A percentile compares a stretch with the other conserved stretches of the same genome.
Conservation (phyloP, 2,329 filamentous ascomycete genomes). For the Penicillium sp. region DNA sequence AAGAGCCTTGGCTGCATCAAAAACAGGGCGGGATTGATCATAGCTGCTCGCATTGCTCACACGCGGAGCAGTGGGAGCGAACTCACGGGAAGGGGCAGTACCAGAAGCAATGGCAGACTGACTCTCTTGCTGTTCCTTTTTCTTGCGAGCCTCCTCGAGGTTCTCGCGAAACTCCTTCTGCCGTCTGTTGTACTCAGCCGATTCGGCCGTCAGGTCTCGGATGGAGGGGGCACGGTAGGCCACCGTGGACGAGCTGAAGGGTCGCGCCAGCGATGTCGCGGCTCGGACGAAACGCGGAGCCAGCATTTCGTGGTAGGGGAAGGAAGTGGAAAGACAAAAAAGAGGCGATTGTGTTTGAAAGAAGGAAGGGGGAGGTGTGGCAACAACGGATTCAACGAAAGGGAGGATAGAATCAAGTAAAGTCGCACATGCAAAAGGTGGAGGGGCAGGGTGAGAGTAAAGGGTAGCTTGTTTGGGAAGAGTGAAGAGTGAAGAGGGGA, state of each 20-base stretch:
- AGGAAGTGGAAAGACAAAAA: conserved; percentile 3
- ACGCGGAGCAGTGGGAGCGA: conserved; percentile 44
- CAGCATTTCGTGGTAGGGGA: conserved; percentile 35
- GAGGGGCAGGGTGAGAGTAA: conserved; percentile 1
- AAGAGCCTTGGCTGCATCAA: conserved; percentile 42
- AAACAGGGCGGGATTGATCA: conserved; percentile 27
- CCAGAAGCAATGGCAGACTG: conserved; percentile 55
- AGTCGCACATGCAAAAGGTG: neutral
- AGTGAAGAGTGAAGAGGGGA: neutral
- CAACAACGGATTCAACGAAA: conserved; percentile 2
- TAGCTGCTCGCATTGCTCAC: conserved; percentile 47
- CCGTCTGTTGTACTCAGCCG: conserved; percentile 75
- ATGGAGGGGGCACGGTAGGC: conserved; percentile 67
- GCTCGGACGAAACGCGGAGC: conserved; percentile 51
- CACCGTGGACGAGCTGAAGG: conserved; percentile 57
- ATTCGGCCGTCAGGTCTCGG: conserved; percentile 75
- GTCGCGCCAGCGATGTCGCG: conserved; percentile 51
- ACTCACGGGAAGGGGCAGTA: conserved; percentile 43
- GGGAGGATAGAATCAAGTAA: conserved; percentile 8
- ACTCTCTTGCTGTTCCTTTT: conserved; percentile 82
- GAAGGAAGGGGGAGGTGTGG: conserved; percentile 6
- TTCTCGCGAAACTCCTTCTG: conserved; percentile 85
- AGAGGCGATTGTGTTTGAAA: neutral
- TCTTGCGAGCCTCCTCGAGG: conserved; percentile 71
- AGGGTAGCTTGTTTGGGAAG: neutral